Conservation (phyloP, 208 protist species). For the Strigomonas galati region DNA sequence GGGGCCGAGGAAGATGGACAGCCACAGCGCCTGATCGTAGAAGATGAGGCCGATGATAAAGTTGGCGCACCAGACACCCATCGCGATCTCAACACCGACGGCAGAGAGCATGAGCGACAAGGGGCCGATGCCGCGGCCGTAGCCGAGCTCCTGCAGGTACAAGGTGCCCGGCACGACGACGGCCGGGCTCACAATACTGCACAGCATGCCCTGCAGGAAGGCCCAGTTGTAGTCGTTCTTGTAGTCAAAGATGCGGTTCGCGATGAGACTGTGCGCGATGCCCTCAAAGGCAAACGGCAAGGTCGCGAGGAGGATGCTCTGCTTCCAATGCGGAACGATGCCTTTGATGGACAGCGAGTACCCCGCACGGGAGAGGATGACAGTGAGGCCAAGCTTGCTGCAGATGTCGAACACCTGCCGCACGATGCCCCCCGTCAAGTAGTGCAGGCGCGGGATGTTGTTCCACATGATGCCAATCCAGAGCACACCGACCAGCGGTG, state of each 20-base stretch:
- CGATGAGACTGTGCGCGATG: constrained; percentile 66
- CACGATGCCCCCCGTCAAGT: constrained; percentile 59
- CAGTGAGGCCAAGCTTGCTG: constrained; percentile 64
- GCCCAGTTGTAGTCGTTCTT: constrained; percentile 69
- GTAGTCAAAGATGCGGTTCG: constrained; percentile 68
- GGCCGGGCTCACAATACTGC: constrained; percentile 66
- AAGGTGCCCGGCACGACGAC: constrained; percentile 72
- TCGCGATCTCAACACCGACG: constrained; percentile 64
- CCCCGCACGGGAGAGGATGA: constrained; percentile 70
- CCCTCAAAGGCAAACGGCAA: constrained; percentile 66
- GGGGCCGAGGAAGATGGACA: constrained; percentile 56
- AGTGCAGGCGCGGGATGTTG: constrained; percentile 64
- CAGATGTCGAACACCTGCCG: constrained; percentile 49
- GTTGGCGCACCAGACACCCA: constrained; percentile 77
- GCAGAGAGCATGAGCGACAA: constrained; percentile 72
- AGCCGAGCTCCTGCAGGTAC: constrained; percentile 72
- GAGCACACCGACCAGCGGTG: constrained; percentile 72
- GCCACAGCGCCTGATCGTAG: constrained; percentile 39
- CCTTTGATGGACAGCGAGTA: constrained; percentile 66
- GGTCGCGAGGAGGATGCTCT: constrained; percentile 52
- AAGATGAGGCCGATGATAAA: constrained; percentile 79
- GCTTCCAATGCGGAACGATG: constrained; percentile 69
- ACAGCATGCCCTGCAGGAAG: constrained; percentile 75
- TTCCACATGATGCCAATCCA: constrained; percentile 83
- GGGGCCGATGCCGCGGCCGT: constrained; percentile 49